phyloP scores from a whole-genome alignment of 2,329 filamentous ascomycete species.

The Exophiala mesophila region DNA sequence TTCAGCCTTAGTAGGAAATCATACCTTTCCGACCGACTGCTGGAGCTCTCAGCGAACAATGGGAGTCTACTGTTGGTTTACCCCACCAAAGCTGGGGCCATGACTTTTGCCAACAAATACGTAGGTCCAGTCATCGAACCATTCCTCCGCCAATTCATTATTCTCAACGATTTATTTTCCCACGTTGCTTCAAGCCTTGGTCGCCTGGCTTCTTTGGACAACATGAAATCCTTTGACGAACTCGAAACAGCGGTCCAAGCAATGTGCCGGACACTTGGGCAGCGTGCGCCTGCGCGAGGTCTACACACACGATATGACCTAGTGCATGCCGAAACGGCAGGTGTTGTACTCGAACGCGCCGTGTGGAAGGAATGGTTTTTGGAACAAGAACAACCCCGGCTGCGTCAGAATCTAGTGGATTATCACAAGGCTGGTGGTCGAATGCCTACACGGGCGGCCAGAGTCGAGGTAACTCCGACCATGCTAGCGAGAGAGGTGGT shows the following conservation, averaged over 20 bases:
- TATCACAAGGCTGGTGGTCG: slow-evolving; percentile 30
- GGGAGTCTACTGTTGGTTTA: slow-evolving; percentile 60
- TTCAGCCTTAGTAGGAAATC: slow-evolving; percentile 53
- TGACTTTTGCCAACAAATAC: slow-evolving; percentile 56
- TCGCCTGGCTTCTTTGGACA: slow-evolving; percentile 48
- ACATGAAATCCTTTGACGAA: slow-evolving; percentile 52
- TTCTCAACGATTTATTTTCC: slow-evolving; percentile 55
- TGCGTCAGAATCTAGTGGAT: slow-evolving; percentile 39
- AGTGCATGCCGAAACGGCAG: slow-evolving; percentile 48
- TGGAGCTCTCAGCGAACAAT: slow-evolving; percentile 53
- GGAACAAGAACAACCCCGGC: slow-evolving; percentile 58
- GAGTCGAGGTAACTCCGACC: slow-evolving; percentile 47
- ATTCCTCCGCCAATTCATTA: slow-evolving; percentile 53
- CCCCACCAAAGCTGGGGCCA: slow-evolving; percentile 53
- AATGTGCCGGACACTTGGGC: slow-evolving; percentile 37
- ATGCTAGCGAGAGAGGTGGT: slow-evolving; percentile 56
- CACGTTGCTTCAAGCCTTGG: slow-evolving; percentile 53
- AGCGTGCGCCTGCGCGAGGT: slow-evolving; percentile 28
- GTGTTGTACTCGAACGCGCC: slow-evolving; percentile 47
- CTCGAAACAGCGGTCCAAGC: slow-evolving; percentile 40
- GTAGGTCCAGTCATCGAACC: slow-evolving; percentile 59
- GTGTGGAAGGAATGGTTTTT: slow-evolving; percentile 62
- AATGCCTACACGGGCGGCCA: slow-evolving; percentile 31
- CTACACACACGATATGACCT: slow-evolving; percentile 39
- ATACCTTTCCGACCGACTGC: slow-evolving; percentile 55